phyloP scores from a whole-genome alignment of 2,329 filamentous ascomycete species.

The Escovopsis weberi region DNA sequence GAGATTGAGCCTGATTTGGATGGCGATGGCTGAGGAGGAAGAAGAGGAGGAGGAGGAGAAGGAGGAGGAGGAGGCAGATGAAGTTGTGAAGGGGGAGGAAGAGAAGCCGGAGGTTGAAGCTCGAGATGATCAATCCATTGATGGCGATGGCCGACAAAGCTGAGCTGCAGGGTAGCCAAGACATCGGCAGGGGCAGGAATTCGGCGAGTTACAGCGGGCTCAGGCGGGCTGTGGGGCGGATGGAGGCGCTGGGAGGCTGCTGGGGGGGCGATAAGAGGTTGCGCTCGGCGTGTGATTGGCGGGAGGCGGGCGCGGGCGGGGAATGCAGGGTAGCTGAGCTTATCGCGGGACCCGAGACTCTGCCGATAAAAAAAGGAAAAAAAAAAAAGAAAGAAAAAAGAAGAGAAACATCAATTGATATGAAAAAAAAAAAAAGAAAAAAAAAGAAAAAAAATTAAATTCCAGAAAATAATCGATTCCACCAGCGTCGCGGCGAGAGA shows the following conservation, averaged over 20 bases:
- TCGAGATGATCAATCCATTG: background rate
- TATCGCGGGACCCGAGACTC: slow-evolving; percentile 22
- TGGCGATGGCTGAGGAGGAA: too few species aligned
- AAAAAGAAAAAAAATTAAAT: too few species aligned
- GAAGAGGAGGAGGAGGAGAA: background rate
- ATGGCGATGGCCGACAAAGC: background rate
- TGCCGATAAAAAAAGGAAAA: slow-evolving; percentile 16
- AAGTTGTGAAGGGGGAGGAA: background rate
- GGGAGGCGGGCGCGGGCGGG: background rate
- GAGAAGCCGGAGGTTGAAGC: background rate
- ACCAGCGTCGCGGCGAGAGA: too few species aligned
- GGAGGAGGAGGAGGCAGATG: background rate
- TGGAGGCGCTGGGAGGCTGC: background rate
- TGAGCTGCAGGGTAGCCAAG: too few species aligned
- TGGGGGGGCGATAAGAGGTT: slow-evolving; percentile 9
- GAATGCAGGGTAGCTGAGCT: slow-evolving; percentile 9
- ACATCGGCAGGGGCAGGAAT: background rate
- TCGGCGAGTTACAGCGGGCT: background rate
- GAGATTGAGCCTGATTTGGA: background rate
- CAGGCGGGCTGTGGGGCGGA: too few species aligned
- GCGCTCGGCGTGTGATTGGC: slow-evolving; percentile 20
- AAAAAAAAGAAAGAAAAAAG: too few species aligned
- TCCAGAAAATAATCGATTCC: too few species aligned
- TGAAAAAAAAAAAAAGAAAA: too few species aligned
- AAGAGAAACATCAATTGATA: too few species aligned